phyloP scores from a whole-genome alignment of 768 basidiomycete genomes.

The Lactarius hengduanensis region DNA sequence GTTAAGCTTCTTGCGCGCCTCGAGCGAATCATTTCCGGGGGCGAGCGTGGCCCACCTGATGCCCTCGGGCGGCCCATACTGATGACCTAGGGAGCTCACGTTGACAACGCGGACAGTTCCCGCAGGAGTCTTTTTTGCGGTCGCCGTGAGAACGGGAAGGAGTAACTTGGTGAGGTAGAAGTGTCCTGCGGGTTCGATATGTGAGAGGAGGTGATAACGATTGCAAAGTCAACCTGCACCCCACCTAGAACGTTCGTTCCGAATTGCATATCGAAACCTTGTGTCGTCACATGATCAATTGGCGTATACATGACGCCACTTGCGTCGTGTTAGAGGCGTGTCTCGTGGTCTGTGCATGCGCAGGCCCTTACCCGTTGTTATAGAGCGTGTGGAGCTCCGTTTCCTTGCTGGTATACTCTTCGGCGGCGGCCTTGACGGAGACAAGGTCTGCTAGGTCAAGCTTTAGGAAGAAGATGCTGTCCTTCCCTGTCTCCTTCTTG shows the following conservation, averaged over 20 bases:
- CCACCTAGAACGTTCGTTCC: constrained; percentile 29
- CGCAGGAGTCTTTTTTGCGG: constrained; percentile 7
- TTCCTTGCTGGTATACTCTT: constrained; percentile 20
- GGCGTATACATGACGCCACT: constrained; percentile 23
- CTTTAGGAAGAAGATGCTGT: constrained; percentile 17
- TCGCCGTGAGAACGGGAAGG: constrained; percentile 32
- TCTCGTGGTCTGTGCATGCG: too few species aligned
- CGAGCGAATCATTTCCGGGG: constrained; percentile 1
- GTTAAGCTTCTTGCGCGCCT: constrained; percentile 5
- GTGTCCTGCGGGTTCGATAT: constrained; percentile 23
- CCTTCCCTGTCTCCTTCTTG: constrained; percentile 16
- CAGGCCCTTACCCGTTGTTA: constrained; percentile 10
- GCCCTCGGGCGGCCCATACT: constrained; percentile 2
- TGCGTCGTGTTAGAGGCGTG: not conserved
- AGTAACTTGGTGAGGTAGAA: constrained; percentile 31
- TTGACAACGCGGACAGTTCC: constrained; percentile 33
- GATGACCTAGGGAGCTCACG: constrained; percentile 17
- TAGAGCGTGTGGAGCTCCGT: constrained; percentile 14
- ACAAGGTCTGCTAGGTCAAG: constrained; percentile 14
- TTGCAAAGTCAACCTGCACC: not conserved
- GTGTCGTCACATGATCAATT: constrained; percentile 18
- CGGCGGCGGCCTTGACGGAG: constrained; percentile 7
- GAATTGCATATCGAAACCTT: constrained; percentile 30
- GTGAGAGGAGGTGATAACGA: not conserved
- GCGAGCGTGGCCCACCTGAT: constrained; percentile 11